Base-by-base conservation (phyloP, 208 protist genomes). In the Acanthamoeba triangularis region DNA sequence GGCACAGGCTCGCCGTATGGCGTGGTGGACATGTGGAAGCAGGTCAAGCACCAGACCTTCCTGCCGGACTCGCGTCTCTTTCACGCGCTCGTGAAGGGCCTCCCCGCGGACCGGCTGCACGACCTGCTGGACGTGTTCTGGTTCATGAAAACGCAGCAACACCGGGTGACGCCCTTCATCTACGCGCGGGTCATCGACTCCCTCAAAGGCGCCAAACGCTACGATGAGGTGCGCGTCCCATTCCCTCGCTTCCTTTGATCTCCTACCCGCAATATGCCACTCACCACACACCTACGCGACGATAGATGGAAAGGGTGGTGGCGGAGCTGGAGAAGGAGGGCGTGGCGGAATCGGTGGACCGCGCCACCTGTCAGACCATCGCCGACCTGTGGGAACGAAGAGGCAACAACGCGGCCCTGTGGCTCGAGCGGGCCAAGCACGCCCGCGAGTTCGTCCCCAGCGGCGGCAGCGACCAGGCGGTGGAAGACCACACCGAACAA, bases 101-200 rank as follows among this genome's bases (percentile, higher is more conserved):
- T 84, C 37, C 7, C 20, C 37, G 18, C 25, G 23, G 44, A 52
- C 5, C 35, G 74, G 44, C 41, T 84, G 74, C 41, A 35, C 35
- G 69, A 84, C 14, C 18, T 52, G 74, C 0, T 84, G 8, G 74
- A 84, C 25, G 28, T 84, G 18, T 84, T 84, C 74, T 84, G 74
- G 74, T 49, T 52, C 74, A 84, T 84, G 37, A 84, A 84, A 25
- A 84, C 35, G 11, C 74, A 84, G 74, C 35, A 84, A 25, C 74
- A 54, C 8, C 74, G 74, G 8, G 18, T 28, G 6, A 41, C 74
- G 18, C 30, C 74, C 25, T 44, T 54, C 23, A 52, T 84, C 23
- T 84, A 84, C 74, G 37, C 74, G 23, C 74, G 44, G 11, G 3
- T 84, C 44, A n/a, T 84, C 41, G 41, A 28, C 33, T 18, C 44